Conservation (phyloP, 192 early-diverging fungal genomes). For the Irineochytrium annulatum region DNA sequence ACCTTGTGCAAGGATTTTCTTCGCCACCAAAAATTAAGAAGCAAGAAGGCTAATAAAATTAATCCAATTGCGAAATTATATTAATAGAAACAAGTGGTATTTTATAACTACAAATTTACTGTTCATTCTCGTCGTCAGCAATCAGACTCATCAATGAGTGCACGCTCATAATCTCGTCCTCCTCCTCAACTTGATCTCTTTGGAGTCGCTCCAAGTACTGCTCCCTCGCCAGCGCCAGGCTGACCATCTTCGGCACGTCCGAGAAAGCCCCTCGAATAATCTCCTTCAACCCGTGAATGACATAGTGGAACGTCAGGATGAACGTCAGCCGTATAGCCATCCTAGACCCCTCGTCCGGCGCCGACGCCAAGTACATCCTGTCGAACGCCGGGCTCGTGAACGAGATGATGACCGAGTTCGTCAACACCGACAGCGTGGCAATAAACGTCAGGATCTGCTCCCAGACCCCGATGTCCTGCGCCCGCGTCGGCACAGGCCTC, state of each 20-base stretch:
- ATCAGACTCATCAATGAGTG: no score
- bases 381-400: constrained; percentile 23
- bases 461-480: constrained; percentile 27
- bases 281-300: constrained; percentile 2
- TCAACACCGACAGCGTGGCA: constrained; percentile 8
- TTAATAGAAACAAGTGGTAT: no score
- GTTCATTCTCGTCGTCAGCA: no score
- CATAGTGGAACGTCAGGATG: constrained; percentile 24
- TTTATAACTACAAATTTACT: no score
- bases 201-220: constrained; percentile 19
- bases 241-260: constrained; percentile 6
- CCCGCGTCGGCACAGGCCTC: constrained; percentile 16
- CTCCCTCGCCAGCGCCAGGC: constrained; percentile 16
- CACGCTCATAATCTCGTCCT: constrained; percentile 19
- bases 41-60: no score
- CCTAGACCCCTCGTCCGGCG: not conserved
- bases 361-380: not conserved
- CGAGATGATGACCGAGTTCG: constrained; percentile 23
- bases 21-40: no score
- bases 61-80: no score
- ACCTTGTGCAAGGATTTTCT: no score
- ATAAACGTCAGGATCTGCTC: constrained; percentile 6
- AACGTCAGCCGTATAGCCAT: constrained; percentile 16
- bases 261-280: constrained; percentile 9
- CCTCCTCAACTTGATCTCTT: constrained; percentile 24